Base-by-base conservation (phyloP, 805 yeast genomes). In the Sungouiozyma intestinalis region DNA sequence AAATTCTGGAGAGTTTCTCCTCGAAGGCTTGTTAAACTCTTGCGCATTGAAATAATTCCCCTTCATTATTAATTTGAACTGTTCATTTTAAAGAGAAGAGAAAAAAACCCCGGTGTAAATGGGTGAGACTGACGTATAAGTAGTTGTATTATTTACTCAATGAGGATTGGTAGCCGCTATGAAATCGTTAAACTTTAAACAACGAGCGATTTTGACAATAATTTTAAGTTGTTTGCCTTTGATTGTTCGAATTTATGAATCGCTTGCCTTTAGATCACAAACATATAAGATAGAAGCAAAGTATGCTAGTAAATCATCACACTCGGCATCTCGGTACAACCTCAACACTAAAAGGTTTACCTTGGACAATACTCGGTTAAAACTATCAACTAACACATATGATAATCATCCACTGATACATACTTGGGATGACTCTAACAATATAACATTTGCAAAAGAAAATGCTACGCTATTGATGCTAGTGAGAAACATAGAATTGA, bases 381-480 rank as follows among this genome's bases (percentile, higher is more conserved):
- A 60, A 39, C 42, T 56, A 17, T 50, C 62, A 1, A 46, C 58
- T 19, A 57, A 62, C 34, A 45, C 57, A 3, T 51, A 63, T 40
- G 52, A 49, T 27, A 41, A 52, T 29, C 48, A 50, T 14, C 32
- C 53, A 4, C 20, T 48, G 4, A 32, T 13, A 3, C 15, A 33
- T 15, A 8, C 38, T 13, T 16, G 33, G 9, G 31, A 33, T 13
- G 37, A 29, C 7, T 36, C 34, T 31, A 34, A 16, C 8, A 35
- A 35, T 19, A 38, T 35, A 31, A 7, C 14, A 40, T 33, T n/a
- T 36, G 17, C 33, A 7, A 48, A 49, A 21, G 54, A 54, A 55
- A 87, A 86, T 57, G 97, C 97, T 3, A 82, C 95, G 0, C 60
- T 88, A 24, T 73, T 88, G 43, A 87, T 90, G 95, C 73, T 88